Conservation (phyloP, 192 early-diverging fungal species). For the Gonapodya prolifera region DNA sequence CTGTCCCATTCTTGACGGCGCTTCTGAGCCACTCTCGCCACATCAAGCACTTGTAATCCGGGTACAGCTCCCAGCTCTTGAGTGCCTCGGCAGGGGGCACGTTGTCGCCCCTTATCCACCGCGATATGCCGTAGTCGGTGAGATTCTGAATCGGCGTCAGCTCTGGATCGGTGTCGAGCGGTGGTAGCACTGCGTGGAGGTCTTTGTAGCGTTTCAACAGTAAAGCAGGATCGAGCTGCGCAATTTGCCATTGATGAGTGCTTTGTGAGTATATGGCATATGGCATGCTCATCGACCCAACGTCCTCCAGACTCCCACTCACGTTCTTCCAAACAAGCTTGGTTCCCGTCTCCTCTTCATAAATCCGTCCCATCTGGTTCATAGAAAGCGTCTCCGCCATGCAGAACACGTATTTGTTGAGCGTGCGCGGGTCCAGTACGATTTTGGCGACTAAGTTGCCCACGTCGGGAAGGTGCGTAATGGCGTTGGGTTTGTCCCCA, state of each 20-base stretch:
- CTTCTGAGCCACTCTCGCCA: not conserved
- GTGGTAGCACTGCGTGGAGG: not conserved
- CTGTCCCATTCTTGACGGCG: not conserved
- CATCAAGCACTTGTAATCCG: not conserved
- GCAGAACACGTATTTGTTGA: not conserved
- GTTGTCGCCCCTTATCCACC: not conserved
- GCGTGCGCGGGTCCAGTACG: not conserved
- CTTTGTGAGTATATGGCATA: not conserved
- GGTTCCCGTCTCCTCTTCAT: not conserved
- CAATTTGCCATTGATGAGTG: too few species aligned
- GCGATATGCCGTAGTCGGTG: not conserved
- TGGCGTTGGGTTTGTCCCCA: not conserved
- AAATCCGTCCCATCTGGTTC: not conserved
- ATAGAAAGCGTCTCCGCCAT: not conserved
- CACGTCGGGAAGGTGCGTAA: not conserved
- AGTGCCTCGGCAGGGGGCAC: not conserved
- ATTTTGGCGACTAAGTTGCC: not conserved
- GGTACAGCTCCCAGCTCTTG: not conserved
- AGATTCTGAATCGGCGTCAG: not conserved
- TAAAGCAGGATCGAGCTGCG: not conserved
- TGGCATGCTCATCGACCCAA: too few species aligned
- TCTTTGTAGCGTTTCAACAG: not conserved
- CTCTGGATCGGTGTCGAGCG: not conserved
- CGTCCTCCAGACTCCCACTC: not conserved
- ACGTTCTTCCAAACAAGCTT: not conserved